Percentiles rank a stretch among this genome's conserved stretches.
phyloP scores from a whole-genome alignment of 2,329 filamentous ascomycete species.

The Trichophyton verrucosum region DNA sequence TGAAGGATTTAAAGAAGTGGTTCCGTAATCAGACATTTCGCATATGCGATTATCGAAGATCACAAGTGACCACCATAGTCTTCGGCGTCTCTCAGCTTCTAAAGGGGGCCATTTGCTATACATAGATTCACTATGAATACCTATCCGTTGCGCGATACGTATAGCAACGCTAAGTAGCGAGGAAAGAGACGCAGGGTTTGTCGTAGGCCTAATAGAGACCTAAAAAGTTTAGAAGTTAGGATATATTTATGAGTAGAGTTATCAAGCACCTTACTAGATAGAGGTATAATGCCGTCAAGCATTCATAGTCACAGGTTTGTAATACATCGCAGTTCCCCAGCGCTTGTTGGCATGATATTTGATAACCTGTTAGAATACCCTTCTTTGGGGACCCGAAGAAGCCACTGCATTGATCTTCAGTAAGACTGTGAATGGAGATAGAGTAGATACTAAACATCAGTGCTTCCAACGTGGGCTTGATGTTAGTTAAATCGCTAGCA shows the following conservation, averaged over 20 bases:
- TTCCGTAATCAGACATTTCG: conserved; percentile 47
- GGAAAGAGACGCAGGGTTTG: conserved; percentile 5
- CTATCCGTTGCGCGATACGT: conserved; percentile 55
- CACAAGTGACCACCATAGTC: conserved; percentile 61
- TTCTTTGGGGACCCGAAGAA: conserved; percentile 28
- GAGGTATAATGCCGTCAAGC: conserved; percentile 18
- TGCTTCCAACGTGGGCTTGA: conserved; percentile 29
- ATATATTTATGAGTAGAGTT: conserved; percentile 29
- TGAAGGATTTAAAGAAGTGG: conserved; percentile 26
- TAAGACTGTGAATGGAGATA: conserved; percentile 46
- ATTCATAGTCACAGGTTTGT: conserved; percentile 25
- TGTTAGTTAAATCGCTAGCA: conserved; percentile 31
- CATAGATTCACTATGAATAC: conserved; percentile 50
- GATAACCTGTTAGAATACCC: conserved; percentile 32
- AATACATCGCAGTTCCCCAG: conserved; percentile 42
- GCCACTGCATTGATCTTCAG: conserved; percentile 40
- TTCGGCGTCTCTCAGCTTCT: conserved; percentile 57
- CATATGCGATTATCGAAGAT: conserved; percentile 57
- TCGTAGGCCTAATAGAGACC: conserved; percentile 5
- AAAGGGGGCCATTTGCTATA: conserved; percentile 36
- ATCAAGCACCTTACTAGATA: neutral
- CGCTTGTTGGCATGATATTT: conserved; percentile 37
- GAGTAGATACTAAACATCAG: conserved; percentile 54
- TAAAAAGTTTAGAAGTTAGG: neutral
- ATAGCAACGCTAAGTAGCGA: conserved; percentile 50